These are phyloP conservation scores for Russula lepida DNA, from an alignment of 768 basidiomycete species.

Conservation along the genomic window DNA sequence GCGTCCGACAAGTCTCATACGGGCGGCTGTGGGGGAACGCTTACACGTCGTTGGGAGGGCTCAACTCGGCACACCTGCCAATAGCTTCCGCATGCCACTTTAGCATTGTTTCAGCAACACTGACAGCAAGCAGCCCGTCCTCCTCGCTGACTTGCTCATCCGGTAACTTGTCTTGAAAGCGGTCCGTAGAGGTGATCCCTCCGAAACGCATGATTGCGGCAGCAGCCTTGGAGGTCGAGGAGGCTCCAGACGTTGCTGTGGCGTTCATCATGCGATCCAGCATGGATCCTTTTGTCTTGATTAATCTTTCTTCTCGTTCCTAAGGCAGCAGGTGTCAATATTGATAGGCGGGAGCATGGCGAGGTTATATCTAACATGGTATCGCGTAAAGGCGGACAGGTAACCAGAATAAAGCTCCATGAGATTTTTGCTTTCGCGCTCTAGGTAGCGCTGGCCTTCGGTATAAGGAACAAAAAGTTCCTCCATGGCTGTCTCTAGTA, in stretches of 20 bases:
- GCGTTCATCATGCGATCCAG: constrained; percentile 91
- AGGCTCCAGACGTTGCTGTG: constrained; percentile 47
- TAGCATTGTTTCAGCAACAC: constrained; percentile 81
- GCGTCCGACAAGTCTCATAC: not conserved
- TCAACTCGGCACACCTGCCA: constrained; percentile 89
- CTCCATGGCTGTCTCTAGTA: constrained; percentile 95
- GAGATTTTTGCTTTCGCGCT: constrained; percentile 80
- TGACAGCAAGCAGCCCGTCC: constrained; percentile 72
- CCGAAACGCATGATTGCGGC: constrained; percentile 86
- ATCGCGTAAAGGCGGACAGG: constrained; percentile 70
- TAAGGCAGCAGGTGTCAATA: constrained; percentile 19
- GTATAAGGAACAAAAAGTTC: constrained; percentile 93
- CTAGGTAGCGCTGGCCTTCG: constrained; percentile 86
- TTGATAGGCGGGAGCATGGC: not conserved
- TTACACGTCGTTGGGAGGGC: constrained; percentile 74
- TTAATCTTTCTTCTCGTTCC: constrained; percentile 40
- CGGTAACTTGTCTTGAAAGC: constrained; percentile 39
- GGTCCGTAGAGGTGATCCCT: constrained; percentile 50
- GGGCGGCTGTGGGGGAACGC: constrained; percentile 26
- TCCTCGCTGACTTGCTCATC: constrained; percentile 73
- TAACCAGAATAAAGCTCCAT: constrained; percentile 69
- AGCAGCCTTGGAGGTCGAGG: constrained; percentile 71
- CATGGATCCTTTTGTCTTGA: constrained; percentile 62
- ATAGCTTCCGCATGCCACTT: constrained; percentile 98
- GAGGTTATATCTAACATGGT: constrained; percentile 56